Conservation (phyloP, 768 basidiomycete species). For the Boletus eberwhitei region DNA sequence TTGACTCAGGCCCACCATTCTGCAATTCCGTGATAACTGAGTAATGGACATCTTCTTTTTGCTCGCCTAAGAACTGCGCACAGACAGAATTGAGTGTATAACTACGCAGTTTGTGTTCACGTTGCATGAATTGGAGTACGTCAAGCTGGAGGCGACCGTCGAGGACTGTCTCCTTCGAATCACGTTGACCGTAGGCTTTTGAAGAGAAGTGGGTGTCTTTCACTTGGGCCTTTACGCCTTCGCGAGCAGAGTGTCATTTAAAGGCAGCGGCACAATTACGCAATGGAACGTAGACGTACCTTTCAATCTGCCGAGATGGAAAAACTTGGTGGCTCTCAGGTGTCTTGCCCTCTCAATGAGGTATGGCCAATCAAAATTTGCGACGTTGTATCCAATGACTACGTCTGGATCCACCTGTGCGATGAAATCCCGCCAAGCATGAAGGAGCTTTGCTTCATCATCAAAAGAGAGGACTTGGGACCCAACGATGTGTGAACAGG, state of each 20-base stretch:
- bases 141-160: constrained; percentile 95
- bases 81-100: constrained; percentile 99
- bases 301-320: constrained; percentile 70
- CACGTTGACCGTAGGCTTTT: constrained; percentile 94
- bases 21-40: constrained; percentile 98
- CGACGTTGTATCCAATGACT: constrained; percentile 93
- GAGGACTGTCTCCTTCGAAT: constrained; percentile 88
- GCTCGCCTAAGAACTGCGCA: constrained; percentile 95
- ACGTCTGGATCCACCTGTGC: constrained; percentile 91
- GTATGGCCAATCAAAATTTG: constrained; percentile 96
- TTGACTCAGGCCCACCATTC: constrained; percentile 91
- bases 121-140: constrained; percentile 95
- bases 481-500: constrained; percentile 95
- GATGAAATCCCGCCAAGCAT: constrained; percentile 87
- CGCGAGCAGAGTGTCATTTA: constrained; percentile 4
- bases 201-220: constrained; percentile 98
- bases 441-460: constrained; percentile 70
- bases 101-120: constrained; percentile 94
- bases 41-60: constrained; percentile 98
- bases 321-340: constrained; percentile 66
- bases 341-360: constrained; percentile 88
- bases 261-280: background rate
- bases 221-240: constrained; percentile 72
- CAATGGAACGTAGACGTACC: constrained; percentile 39
- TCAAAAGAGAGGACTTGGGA: constrained; percentile 88